A percentile compares a stretch with the other conserved stretches of the same genome.
These are phyloP conservation scores for Kandelia obovata DNA, from an alignment of 345 rosid genomes.

Conservation along the genomic window DNA sequence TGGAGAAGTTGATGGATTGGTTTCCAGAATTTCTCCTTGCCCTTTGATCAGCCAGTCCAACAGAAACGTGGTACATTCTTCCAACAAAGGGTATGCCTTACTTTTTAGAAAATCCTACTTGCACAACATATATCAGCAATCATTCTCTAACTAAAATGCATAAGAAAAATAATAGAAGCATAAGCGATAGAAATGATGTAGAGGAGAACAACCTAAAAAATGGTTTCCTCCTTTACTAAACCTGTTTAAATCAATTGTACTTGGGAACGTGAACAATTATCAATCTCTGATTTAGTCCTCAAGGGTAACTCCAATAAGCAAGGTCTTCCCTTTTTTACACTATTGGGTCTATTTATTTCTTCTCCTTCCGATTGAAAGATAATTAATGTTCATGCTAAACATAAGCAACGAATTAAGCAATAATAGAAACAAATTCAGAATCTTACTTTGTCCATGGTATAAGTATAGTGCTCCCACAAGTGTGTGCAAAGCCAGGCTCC, in stretches of 20 bases:
- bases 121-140: conserved; percentile 3
- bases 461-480: conserved; percentile 88
- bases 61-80: conserved; percentile 73
- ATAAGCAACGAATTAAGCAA: not conserved
- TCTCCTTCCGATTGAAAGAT: not conserved
- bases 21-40: conserved; percentile 63
- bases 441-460: conserved; percentile 74
- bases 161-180: not conserved
- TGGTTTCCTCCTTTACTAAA: too few species aligned
- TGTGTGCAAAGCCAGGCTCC: conserved; percentile 98
- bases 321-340: not conserved
- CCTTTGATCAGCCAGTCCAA: conserved; percentile 94
- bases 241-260: too few species aligned
- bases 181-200: not conserved
- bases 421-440: conserved; percentile 7
- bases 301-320: not conserved
- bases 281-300: not conserved
- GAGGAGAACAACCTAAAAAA: too few species aligned
- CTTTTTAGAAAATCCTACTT: conserved; percentile 68
- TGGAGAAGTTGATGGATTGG: conserved; percentile 97
- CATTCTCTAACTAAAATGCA: not conserved
- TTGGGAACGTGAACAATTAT: not conserved
- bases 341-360: not conserved
- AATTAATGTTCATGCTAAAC: not conserved
- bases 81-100: conserved; percentile 78